Conservation (phyloP, 192 early-diverging fungal species). For the Coemansia sp. region DNA sequence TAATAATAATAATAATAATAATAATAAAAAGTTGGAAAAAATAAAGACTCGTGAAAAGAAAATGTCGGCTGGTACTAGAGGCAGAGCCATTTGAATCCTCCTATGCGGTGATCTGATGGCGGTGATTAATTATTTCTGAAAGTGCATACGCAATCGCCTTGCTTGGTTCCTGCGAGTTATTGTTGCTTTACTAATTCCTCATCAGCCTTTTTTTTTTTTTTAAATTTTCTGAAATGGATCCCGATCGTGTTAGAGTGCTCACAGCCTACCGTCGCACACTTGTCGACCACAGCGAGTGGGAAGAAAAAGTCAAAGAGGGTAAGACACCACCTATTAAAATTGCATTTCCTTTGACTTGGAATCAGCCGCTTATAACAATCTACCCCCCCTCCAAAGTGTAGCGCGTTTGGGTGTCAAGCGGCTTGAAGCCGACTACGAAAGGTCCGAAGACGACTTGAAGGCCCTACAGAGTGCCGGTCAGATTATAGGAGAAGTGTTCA, state of each 20-base stretch:
- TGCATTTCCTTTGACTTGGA: neutral
- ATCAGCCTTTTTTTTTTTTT: neutral
- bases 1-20: no score
- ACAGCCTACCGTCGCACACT: conserved; percentile 82
- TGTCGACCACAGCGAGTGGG: conserved; percentile 91
- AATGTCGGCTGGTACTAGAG: neutral
- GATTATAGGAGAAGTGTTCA: conserved; percentile 97
- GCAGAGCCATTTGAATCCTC: no score
- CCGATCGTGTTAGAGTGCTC: conserved; percentile 72
- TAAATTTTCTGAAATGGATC: conserved; percentile 30
- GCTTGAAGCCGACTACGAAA: conserved; percentile 90
- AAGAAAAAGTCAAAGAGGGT: conserved; percentile 92
- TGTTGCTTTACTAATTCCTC: neutral
- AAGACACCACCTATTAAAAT: neutral
- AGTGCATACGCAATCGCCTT: no score
- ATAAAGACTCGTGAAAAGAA: neutral
- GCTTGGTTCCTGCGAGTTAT: neutral
- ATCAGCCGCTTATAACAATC: neutral
- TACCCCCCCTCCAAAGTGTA: conserved; percentile 22
- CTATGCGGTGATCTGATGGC: no score
- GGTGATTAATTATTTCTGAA: no score
- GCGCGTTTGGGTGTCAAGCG: conserved; percentile 79
- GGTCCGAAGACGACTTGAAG: conserved; percentile 97
- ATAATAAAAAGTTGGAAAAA: no score
- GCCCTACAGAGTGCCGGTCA: conserved; percentile 99